Percentiles rank a stretch among this genome's conserved stretches.
phyloP scores from a whole-genome alignment of 371 early-diverging fungal species.

The Mortierella sp. region DNA sequence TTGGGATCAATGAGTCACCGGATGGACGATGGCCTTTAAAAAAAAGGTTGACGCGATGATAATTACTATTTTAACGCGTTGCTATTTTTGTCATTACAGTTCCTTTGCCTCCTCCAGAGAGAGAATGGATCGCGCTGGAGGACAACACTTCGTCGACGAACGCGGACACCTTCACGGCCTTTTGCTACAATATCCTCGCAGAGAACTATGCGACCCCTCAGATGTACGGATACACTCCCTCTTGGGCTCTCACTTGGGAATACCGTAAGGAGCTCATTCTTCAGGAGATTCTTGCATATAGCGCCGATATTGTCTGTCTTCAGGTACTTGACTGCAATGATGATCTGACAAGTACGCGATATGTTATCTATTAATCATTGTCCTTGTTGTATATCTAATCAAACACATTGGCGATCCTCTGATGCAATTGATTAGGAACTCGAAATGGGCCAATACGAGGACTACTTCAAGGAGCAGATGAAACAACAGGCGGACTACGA shows the following conservation, averaged over 20 bases:
- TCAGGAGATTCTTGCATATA: conserved; percentile 89
- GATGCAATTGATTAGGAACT: conserved; percentile 78
- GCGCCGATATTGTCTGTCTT: conserved; percentile 96
- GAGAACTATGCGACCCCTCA: conserved; percentile 92
- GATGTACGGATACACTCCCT: conserved; percentile 96
- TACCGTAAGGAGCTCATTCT: conserved; percentile 94
- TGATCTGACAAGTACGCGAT: conserved; percentile 17
- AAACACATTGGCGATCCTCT: not conserved
- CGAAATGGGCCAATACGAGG: conserved; percentile 87
- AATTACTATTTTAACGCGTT: not conserved
- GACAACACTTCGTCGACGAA: conserved; percentile 43
- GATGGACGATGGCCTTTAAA: not conserved
- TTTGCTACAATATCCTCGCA: conserved; percentile 97
- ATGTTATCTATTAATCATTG: not conserved
- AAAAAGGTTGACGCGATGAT: not conserved
- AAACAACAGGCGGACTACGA: conserved; percentile 87
- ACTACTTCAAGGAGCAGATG: conserved; percentile 85
- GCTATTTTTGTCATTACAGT: conserved; percentile 59
- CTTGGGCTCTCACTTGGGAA: conserved; percentile 97
- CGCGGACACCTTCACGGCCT: conserved; percentile 85
- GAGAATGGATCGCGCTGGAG: conserved; percentile 92
- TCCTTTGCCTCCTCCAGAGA: conserved; percentile 88
- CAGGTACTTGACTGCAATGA: conserved; percentile 74
- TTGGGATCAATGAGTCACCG: not conserved
- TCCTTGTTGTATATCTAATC: conserved; percentile 10